Evolutionary conservation across 805 yeast species (phyloP).

Genomic region (Tetrapisispora arboricola): DNA sequence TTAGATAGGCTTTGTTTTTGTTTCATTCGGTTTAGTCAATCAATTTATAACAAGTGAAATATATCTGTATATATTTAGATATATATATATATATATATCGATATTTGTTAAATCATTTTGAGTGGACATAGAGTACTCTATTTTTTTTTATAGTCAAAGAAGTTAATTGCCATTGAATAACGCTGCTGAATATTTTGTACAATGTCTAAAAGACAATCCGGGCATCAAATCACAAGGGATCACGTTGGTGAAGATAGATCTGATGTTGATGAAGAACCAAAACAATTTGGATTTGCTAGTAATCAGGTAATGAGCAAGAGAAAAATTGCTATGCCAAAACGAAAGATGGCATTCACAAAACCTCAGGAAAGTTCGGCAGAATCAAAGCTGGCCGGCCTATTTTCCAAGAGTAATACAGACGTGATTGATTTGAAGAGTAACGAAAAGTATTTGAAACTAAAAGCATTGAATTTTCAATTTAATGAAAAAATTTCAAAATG

Average conservation of each 20-base stretch:
- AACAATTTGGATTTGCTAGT: conserved; percentile 45
- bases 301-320: conserved; percentile 54
- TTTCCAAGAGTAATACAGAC: conserved; percentile 8
- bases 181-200: not conserved
- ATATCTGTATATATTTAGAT: too few relatives aligned
- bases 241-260: conserved; percentile 16
- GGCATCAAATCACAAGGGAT: conserved; percentile 53
- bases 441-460: conserved; percentile 39
- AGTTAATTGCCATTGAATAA: too few relatives aligned
- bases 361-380: conserved; percentile 6
- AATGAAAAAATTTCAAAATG: conserved; percentile 37
- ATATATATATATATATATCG: too few relatives aligned
- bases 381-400: conserved; percentile 13
- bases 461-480: conserved; percentile 58
- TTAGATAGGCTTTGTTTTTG: too few relatives aligned
- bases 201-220: conserved; percentile 64
- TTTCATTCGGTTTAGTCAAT: too few relatives aligned
- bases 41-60: too few relatives aligned
- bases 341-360: conserved; percentile 25
- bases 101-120: too few relatives aligned
- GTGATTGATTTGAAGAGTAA: conserved; percentile 1
- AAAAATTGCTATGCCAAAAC: conserved; percentile 53
- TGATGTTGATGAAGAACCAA: conserved; percentile 32
- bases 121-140: too few relatives aligned
- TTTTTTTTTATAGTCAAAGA: too few relatives aligned